Conservation (phyloP, 331 rosid genomes). For the Saraca asoca region DNA sequence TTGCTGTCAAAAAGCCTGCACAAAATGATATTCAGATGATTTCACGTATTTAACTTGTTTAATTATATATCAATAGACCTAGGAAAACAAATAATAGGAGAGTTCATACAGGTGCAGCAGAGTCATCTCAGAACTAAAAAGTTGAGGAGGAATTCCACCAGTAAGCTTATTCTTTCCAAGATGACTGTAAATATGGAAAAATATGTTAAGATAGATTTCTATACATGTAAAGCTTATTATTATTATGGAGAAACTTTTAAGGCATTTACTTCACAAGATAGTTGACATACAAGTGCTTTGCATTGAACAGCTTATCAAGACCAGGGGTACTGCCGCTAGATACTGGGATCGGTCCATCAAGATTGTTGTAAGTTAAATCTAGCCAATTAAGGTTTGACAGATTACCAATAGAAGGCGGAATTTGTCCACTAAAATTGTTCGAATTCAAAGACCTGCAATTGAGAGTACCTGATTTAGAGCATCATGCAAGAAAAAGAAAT, state of each 20-base stretch:
- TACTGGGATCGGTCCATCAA: constrained; percentile 47
- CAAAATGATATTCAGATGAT: constrained; percentile 3
- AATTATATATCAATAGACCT: not conserved
- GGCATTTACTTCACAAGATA: constrained; percentile 9
- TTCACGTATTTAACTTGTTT: no score
- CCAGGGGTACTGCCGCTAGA: constrained; percentile 47
- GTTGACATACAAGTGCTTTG: constrained; percentile 59
- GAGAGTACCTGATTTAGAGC: constrained; percentile 8
- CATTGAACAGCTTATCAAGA: constrained; percentile 44
- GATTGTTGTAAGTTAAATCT: constrained; percentile 37
- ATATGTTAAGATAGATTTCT: constrained; percentile 38
- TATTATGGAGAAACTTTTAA: not conserved
- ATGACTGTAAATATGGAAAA: constrained; percentile 46
- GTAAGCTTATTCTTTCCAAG: constrained; percentile 52
- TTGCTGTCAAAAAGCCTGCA: constrained; percentile 68
- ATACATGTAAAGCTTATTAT: not conserved
- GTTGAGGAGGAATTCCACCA: constrained; percentile 51
- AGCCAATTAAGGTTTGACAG: constrained; percentile 38
- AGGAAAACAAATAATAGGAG: not conserved
- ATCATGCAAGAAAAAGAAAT: not conserved
- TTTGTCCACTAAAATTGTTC: constrained; percentile 34
- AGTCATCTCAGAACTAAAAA: constrained; percentile 59
- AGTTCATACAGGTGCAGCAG: constrained; percentile 68
- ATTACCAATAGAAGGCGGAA: constrained; percentile 39
- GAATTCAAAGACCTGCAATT: constrained; percentile 40